phyloP scores from a whole-genome alignment of 768 basidiomycete genomes.

The Tulasnella sp. region DNA sequence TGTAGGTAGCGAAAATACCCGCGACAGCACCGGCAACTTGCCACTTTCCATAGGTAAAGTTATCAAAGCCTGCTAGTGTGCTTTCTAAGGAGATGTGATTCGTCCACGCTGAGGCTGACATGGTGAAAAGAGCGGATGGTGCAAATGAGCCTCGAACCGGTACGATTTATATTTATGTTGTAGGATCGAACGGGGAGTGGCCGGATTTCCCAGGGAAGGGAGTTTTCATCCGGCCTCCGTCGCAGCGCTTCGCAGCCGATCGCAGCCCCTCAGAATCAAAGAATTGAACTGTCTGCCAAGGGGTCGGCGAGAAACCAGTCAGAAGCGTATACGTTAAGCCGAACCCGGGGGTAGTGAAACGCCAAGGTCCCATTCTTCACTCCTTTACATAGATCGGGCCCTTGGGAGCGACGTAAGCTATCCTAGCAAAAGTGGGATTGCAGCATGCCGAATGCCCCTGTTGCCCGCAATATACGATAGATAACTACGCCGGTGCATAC shows the following conservation, averaged over 20 bases:
- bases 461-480: no score
- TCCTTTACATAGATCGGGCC: no score
- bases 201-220: no score
- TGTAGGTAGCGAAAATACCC: not conserved
- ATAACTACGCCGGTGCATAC: no score
- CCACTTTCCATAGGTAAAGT: not conserved
- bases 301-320: no score
- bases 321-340: no score
- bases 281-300: not conserved
- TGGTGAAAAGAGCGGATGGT: not conserved
- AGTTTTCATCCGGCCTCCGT: not conserved
- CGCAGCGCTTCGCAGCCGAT: not conserved
- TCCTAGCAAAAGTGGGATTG: no score
- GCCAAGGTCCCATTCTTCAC: no score
- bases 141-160: not conserved
- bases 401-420: no score
- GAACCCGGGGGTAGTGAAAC: no score
- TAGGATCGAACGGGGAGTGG: no score
- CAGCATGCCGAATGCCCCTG: no score
- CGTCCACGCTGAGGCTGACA: not conserved
- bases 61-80: not conserved
- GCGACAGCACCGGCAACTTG: not conserved
- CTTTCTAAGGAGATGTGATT: not conserved
- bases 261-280: not conserved
- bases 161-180: not conserved